phyloP scores from a whole-genome alignment of 441 rosid genomes.

The Rhodomyrtus psidioides region DNA sequence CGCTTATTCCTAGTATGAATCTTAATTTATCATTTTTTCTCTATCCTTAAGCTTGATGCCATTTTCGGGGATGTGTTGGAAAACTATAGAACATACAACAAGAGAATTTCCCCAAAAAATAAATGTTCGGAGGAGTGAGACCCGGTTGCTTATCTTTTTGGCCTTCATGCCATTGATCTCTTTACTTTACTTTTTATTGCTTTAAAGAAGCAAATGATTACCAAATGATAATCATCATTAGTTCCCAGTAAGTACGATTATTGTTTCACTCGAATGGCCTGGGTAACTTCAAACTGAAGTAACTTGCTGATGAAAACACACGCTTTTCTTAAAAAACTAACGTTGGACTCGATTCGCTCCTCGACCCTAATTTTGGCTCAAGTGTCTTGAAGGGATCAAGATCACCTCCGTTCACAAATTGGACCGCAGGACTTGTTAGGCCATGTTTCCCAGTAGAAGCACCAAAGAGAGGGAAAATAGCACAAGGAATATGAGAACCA shows the following conservation, averaged over 20 bases:
- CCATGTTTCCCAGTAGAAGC: neutral
- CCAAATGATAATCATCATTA: neutral
- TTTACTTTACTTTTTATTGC: neutral
- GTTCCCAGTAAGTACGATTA: neutral
- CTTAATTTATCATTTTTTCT: neutral
- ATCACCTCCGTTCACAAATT: neutral
- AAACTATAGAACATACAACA: neutral
- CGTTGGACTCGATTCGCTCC: neutral
- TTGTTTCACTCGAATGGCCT: neutral
- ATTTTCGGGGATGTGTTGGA: neutral
- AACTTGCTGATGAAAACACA: neutral
- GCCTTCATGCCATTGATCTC: neutral
- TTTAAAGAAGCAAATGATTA: neutral
- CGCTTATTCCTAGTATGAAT: neutral
- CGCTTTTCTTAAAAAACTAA: neutral
- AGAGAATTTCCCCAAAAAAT: neutral
- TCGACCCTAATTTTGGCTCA: neutral
- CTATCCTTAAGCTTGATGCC: neutral
- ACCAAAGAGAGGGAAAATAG: neutral
- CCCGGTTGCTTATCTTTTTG: neutral
- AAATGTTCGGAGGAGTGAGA: neutral
- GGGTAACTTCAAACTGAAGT: neutral
- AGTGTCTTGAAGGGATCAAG: neutral
- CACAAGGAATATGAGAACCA: neutral
- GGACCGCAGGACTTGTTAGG: neutral